Conservation (phyloP, 2,329 filamentous ascomycete genomes). For the Aspergillus caelatus region DNA sequence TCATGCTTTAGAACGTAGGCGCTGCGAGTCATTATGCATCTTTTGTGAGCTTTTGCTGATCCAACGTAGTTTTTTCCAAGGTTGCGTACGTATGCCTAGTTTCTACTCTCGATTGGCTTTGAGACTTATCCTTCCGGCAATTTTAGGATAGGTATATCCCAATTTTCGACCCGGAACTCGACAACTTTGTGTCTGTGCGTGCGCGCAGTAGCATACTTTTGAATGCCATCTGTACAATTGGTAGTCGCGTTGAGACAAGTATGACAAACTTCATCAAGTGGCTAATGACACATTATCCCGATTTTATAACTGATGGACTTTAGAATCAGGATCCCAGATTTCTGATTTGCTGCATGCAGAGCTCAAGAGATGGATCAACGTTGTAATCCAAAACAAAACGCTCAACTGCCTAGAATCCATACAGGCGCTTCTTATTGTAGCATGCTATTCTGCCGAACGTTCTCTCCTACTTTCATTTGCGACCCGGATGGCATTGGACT, state of each 20-base stretch:
- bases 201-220: conserved; percentile 54
- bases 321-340: conserved; percentile 26
- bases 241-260: conserved; percentile 49
- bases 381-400: conserved; percentile 46
- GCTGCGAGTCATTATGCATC: no score
- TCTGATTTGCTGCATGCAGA: conserved; percentile 51
- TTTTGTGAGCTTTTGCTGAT: background rate
- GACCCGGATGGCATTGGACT: conserved; percentile 54
- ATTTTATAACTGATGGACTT: background rate
- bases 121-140: background rate
- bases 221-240: conserved; percentile 56
- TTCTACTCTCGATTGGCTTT: background rate
- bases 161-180: conserved; percentile 50
- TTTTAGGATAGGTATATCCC: conserved; percentile 52
- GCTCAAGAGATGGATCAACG: conserved; percentile 49
- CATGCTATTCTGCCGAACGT: conserved; percentile 57
- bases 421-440: conserved; percentile 56
- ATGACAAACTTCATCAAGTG: background rate
- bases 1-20: conserved; percentile 37
- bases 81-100: conserved; percentile 31
- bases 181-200: conserved; percentile 51
- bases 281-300: background rate
- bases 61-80: conserved; percentile 38
- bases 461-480: conserved; percentile 55
- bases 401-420: conserved; percentile 52